These are phyloP conservation scores for Salix dunnii DNA, from an alignment of 345 rosid species.

Conservation along the genomic window DNA sequence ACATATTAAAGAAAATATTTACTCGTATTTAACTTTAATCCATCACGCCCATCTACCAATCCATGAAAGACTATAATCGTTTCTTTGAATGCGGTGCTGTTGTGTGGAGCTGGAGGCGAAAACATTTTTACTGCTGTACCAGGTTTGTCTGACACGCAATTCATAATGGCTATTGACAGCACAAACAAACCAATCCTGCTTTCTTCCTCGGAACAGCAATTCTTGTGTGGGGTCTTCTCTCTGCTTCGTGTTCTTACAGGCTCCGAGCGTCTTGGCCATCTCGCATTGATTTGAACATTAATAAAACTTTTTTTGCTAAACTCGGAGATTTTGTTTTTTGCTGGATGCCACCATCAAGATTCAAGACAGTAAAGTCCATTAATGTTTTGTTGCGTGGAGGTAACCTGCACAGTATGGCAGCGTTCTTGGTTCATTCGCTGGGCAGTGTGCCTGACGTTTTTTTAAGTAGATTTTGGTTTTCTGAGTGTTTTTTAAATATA, in stretches of 20 bases:
- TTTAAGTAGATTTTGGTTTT: no score
- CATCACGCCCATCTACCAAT: conserved; percentile 3
- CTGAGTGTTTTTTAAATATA: no score
- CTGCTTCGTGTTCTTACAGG: not conserved
- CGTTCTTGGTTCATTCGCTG: no score
- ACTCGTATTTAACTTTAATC: not conserved
- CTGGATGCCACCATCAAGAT: no score
- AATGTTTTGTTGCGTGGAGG: no score
- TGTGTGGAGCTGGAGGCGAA: no score
- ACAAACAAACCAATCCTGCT: not conserved
- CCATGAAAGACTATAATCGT: not conserved
- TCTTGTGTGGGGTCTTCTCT: not conserved
- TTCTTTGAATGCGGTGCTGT: not conserved
- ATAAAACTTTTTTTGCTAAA: not conserved
- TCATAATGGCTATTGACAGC: not conserved
- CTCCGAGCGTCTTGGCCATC: not conserved
- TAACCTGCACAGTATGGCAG: no score
- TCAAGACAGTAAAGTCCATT: no score
- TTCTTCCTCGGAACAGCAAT: conserved; percentile 9
- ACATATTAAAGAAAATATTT: not conserved
- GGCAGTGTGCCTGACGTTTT: no score
- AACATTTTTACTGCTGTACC: no score
- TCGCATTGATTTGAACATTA: not conserved
- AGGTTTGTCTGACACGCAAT: no score
- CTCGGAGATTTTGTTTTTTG: no score